Evolutionary conservation across 2,329 filamentous ascomycete genomes (phyloP), one percentile per base, ranked within the genome.

Genomic region (Aureobasidium sp.): DNA sequence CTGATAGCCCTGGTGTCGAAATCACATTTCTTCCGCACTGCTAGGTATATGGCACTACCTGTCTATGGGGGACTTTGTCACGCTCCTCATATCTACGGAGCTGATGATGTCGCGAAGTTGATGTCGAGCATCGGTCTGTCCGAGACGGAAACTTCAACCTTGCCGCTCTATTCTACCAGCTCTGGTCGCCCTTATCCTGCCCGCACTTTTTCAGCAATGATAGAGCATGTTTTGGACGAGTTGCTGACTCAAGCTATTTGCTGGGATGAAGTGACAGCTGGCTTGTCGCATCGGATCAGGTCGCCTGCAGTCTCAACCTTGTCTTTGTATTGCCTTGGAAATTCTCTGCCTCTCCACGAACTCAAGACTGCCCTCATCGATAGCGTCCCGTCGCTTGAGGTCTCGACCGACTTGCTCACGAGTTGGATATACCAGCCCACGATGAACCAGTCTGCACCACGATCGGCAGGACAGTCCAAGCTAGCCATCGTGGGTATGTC

Each of bases 401-500:
- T 37, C 5, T 13, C 10, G 5, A 37, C 34, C 6, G 34, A 13
- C 0, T 3, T 37, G 3, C 34, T 37, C 12, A 42, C 39, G n/a
- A 42, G 7, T 42, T 42, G 39, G 39, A 42, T 42, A n/a, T 20
- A 42, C 8, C 9, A 4, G 10, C 8, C 17, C 4, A 20, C 39
- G 4, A 20, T 4, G n/a, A 23, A 42, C 8, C 2, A 42, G 2
- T n/a, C 7, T 3, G 17, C 10, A 12, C 46, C 64, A 68, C 27
- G 61, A 66, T 9, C 39, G 47, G 1, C 68, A 63, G 42, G 42
- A 36, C 56, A 63, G 8, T 58, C 53, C 12, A 63, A 63, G 29
- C 42, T 71, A 29, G 69, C 69, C n/a, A 67, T 71, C 42, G 63
- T 71, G 20, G 66, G 66, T 26, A 67, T 69, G 65, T 66, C 66